Evolutionary conservation across 2,329 filamentous ascomycete genomes (phyloP), one percentile per base, ranked within the genome.

Genomic region (Claviceps monticola): DNA sequence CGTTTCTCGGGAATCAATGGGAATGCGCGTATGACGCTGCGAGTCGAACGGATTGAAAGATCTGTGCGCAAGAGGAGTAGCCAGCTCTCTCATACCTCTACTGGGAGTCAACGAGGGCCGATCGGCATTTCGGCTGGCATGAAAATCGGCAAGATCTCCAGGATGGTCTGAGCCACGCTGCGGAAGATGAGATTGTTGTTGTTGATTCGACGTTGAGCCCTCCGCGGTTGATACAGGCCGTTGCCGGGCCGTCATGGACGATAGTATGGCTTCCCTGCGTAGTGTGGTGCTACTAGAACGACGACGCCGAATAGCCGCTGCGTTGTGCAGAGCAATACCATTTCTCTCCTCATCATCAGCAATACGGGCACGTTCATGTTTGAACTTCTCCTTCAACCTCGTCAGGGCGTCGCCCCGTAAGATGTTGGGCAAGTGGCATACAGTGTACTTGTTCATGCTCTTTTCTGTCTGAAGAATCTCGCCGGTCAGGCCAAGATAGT

Each of bases 241-340:
- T 50, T 73, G 67, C 56, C 68, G 76, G 39, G 39, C 41, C 49
- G 63, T 73, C 68, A 72, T 80, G 14, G 86, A 82, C 56, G 90
- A 84, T 39, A 90, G 69, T 47, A 82, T 79, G 7, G 84, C 86
- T 57, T 95, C 90, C 64, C 89, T 91, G 50, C 88, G 77, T 21
- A 96, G 70, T 29, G 79, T 81, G 45, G 83, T 83, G 51, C 80
- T 87, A 0, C 80, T 87, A 1, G 89, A 88, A 52, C 84, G 79
- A 53, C 85, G 79, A 51, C 84, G 79, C 46, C 82, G 79, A 48
- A 79, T 76, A 11, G 73, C 69, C 64, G 77, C 64, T 61, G 82
- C 79, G 60, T 97, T 98, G 64, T 98, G 93, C 41, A 98, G 73
- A 5, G 94, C 93, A 58, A 98, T 97, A 0, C 93, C 94, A 67